A percentile compares a stretch with the other conserved stretches of the same genome.
Conservation (phyloP, 805 yeast species). For the Candida dajiaensis region DNA sequence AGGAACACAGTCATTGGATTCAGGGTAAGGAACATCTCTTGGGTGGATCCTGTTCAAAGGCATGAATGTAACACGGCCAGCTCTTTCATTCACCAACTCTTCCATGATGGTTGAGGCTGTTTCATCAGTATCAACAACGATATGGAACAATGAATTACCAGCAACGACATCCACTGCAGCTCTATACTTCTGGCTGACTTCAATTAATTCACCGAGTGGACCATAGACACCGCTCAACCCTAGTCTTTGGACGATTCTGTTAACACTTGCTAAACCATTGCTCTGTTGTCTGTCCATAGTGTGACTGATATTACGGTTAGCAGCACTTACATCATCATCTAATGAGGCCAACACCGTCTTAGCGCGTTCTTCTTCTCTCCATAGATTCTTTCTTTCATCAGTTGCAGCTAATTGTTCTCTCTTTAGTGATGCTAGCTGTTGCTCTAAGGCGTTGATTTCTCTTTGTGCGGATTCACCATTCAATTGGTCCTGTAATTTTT, state of each 20-base stretch:
- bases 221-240: conserved; percentile 70
- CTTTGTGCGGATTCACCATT: conserved; percentile 28
- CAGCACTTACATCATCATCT: conserved; percentile 45
- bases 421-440: conserved; percentile 29
- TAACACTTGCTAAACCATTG: conserved; percentile 64
- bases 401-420: conserved; percentile 37
- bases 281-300: conserved; percentile 72
- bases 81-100: conserved; percentile 58
- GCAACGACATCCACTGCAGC: conserved; percentile 87
- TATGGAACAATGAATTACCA: conserved; percentile 78
- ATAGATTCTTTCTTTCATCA: conserved; percentile 64
- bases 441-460: conserved; percentile 28
- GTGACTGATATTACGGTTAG: conserved; percentile 57
- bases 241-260: conserved; percentile 52
- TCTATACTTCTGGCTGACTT: conserved; percentile 75
- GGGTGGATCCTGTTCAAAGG: conserved; percentile 69
- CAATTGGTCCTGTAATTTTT: conserved; percentile 31
- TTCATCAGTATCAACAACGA: conserved; percentile 82
- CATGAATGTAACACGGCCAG: conserved; percentile 87
- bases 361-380: conserved; percentile 74
- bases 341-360: conserved; percentile 52
- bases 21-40: conserved; percentile 48
- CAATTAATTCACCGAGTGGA: conserved; percentile 76
- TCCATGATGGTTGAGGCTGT: conserved; percentile 79
- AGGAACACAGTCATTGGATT: conserved; percentile 60